Conservation (phyloP, 2,329 filamentous ascomycete genomes). For the Cytospora piceicola region DNA sequence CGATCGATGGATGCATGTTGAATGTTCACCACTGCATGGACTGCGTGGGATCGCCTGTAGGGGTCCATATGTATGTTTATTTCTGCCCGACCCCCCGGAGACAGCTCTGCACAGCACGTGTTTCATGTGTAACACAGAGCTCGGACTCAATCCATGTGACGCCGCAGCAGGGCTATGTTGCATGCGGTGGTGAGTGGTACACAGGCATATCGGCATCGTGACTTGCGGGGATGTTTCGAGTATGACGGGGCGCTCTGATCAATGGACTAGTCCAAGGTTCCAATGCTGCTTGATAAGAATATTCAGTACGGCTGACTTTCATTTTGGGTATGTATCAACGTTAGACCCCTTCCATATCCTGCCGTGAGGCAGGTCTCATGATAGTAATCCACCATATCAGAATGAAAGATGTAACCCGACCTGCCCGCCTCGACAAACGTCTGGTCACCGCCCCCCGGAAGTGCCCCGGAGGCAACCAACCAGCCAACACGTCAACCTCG, state of each 20-base stretch:
- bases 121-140: background rate
- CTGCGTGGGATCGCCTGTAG: background rate
- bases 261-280: no score
- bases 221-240: no score
- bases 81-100: background rate
- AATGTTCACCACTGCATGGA: background rate
- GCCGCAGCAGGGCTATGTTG: background rate
- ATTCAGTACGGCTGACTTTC: no score
- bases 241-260: no score
- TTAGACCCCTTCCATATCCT: background rate
- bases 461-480: background rate
- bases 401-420: background rate
- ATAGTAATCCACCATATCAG: background rate
- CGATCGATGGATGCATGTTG: background rate
- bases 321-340: background rate
- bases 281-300: no score
- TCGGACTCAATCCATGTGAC: background rate
- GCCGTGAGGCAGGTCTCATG: background rate
- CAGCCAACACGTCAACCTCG: background rate
- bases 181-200: no score
- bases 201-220: background rate
- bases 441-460: background rate
- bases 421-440: background rate
- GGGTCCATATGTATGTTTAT: background rate
- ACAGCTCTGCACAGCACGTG: background rate